Base-by-base conservation (phyloP, 2,329 filamentous ascomycete species). In the Dryadomyces sulphureus region DNA sequence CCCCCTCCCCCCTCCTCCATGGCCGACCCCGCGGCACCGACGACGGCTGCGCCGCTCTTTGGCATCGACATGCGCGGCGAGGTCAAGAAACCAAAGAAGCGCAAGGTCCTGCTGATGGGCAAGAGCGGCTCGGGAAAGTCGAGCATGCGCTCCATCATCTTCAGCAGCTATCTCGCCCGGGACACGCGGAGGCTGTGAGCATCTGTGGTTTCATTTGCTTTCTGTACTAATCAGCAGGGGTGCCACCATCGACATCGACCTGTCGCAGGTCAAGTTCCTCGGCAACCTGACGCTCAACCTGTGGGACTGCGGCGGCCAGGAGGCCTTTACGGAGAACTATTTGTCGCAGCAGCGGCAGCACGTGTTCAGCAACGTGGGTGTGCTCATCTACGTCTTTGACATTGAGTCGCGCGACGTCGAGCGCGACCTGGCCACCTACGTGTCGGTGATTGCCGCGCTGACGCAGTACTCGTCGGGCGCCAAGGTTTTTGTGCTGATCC, bases 361-460 rank as follows among this genome's bases (percentile, higher is more conserved):
- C 65, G 90, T 98, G 63, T 98, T 98, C 68, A 87, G 82, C 58
- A 90, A 92, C 61, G 92, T 95, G 50, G 90, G 89, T 43, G 92
- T 96, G 44, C 77, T 98, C 48, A 96, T 98, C 64, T 98, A 98
- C 68, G 92, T 98, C 62, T 98, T 98, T 66, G 92, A 98, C 62
- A 93, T 96, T 54, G 92, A 96, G 62, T 94, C 86, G 17, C 83
- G 88, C 60, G 92, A 96, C 62, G 87, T 94, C 56, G 85, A 92
- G 51, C 83, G 87, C 56, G 92, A 98, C 61, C 77, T 96, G 45
- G 79, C 90, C 48, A 94, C 88, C 48, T 98, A 96, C 68, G 79
- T 82, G 45, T 83, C 85, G 54, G 92, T 96, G 60, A 86, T 96
- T 55, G 78, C 81, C 43, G 92, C 92, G 1, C 73, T 98, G 35